Base-by-base conservation (phyloP, 2,329 filamentous ascomycete genomes). In the Ilyonectria robusta region DNA sequence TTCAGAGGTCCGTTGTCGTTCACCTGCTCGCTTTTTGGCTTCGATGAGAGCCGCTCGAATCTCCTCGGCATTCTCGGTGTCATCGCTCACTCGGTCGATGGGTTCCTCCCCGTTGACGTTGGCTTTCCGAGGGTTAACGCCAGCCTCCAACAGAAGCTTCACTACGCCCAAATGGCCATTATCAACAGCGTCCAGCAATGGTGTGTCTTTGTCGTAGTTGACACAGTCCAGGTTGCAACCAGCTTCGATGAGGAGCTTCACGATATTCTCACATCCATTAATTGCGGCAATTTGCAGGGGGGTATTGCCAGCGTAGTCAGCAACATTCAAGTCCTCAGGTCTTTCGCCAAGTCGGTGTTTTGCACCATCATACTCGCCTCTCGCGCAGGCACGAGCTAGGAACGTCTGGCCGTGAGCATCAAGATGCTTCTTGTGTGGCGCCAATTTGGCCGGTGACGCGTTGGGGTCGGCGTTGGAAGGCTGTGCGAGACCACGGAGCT, bases 231-330 rank as follows among this genome's bases (percentile, higher is more conserved):
- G 87, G 62, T 93, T 92, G 81, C 95, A 97, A 37, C 94, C 93
- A 69, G 94, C 91, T 9, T 93, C 89, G 68, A 99, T 90, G 44
- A 99, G 84, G 59, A 97, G 92, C 78, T 93, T 91, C 44, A 98
- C 96, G 63, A 98, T 95, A 61, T 96, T 89, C 35, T 91, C 91
- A 78, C 92, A 93, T 7, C 96, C 96, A 76, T 96, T 92, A 65
- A 99, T 86, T 35, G 95, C 91, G 37, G 96, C 95, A 71, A 97
- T 96, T 80, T 99, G 96, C 37, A 99, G 85, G 26, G 96, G 96
- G 1, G 95, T 97, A 76, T 98, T 98, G n/a, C 94, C 94, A 15
- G 96, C 96, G 78, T 97, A 97, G 77, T 99, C 96, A 26, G 93
- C 90, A 65, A 95, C 88, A 73, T 99, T 93, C 60, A 98, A 81